Conservation (phyloP, 352 stramenopile genomes). For the Pythium aristosporum region DNA sequence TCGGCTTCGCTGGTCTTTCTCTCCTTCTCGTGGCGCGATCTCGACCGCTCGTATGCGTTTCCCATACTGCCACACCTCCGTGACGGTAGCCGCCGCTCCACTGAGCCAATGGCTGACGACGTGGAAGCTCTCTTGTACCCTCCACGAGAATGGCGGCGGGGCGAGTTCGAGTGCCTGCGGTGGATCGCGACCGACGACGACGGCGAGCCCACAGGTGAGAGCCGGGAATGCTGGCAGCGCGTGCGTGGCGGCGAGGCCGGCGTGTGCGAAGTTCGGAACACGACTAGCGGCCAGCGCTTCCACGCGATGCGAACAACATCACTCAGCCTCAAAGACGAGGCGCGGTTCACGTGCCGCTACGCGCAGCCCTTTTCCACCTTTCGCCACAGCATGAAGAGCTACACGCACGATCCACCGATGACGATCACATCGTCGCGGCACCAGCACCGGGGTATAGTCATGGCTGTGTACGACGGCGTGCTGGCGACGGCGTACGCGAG, state of each 20-base stretch:
- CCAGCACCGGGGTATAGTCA: constrained; percentile 29
- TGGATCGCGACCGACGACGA: constrained; percentile 65
- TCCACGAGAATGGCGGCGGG: background rate
- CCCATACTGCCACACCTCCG: background rate
- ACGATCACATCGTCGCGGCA: background rate
- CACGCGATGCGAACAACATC: constrained; percentile 66
- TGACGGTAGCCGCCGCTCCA: background rate
- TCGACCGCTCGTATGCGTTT: background rate
- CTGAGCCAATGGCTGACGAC: background rate
- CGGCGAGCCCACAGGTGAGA: constrained; percentile 41
- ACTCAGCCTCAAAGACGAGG: constrained; percentile 62
- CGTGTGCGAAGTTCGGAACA: constrained; percentile 65
- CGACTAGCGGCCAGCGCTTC: constrained; percentile 45
- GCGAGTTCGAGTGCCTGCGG: constrained; percentile 61
- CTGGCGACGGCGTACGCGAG: constrained; percentile 29
- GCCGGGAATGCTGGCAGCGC: constrained; percentile 63
- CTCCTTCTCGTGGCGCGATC: background rate
- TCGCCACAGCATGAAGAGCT: constrained; percentile 36
- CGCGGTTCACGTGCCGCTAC: constrained; percentile 68
- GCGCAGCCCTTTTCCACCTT: constrained; percentile 60
- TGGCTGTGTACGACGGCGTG: constrained; percentile 35
- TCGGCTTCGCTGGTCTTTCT: constrained; percentile 1
- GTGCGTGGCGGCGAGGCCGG: constrained; percentile 51
- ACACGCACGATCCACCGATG: constrained; percentile 64
- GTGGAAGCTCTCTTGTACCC: background rate